A percentile compares a stretch with the other conserved stretches of the same genome.
Conservation (phyloP, 257 asterid genomes). For the Coffea eugenioides region DNA sequence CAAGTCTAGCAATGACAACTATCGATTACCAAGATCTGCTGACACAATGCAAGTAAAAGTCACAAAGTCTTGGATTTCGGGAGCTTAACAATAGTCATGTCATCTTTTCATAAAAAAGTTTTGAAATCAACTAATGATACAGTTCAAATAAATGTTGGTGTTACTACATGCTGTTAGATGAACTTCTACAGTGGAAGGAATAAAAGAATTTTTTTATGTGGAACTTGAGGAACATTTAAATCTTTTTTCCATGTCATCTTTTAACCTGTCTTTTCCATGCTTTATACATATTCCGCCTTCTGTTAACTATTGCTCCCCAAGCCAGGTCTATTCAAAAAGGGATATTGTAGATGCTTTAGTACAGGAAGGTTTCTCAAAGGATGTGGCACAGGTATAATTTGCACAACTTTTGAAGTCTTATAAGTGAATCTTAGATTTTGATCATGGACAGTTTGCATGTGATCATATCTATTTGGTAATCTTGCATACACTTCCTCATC, state of each 20-base stretch:
- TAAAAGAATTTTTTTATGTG: neutral
- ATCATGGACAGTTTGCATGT: neutral
- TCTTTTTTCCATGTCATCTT: neutral
- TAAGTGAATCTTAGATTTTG: neutral
- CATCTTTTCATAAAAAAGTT: neutral
- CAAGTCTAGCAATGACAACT: neutral
- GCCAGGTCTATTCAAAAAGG: slow-evolving; percentile 83
- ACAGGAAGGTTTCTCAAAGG: slow-evolving; percentile 78
- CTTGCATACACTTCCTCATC: neutral
- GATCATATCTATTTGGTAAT: neutral
- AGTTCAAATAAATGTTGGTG: neutral
- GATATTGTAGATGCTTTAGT: slow-evolving; percentile 72
- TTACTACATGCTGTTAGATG: neutral
- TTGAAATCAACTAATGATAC: neutral
- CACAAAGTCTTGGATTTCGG: neutral
- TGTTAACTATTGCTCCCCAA: slow-evolving; percentile 42
- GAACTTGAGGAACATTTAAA: neutral
- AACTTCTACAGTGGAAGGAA: neutral
- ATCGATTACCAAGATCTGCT: neutral
- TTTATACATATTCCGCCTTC: slow-evolving; percentile 6
- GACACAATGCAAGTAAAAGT: neutral
- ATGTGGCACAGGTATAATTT: slow-evolving; percentile 82
- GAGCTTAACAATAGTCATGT: neutral
- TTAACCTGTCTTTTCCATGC: slow-evolving; percentile 10
- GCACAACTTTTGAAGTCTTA: neutral